Evolutionary conservation across 805 yeast species (phyloP), one percentile per base, ranked within the genome.

Genomic region (Phaffomyces opuntiae): DNA sequence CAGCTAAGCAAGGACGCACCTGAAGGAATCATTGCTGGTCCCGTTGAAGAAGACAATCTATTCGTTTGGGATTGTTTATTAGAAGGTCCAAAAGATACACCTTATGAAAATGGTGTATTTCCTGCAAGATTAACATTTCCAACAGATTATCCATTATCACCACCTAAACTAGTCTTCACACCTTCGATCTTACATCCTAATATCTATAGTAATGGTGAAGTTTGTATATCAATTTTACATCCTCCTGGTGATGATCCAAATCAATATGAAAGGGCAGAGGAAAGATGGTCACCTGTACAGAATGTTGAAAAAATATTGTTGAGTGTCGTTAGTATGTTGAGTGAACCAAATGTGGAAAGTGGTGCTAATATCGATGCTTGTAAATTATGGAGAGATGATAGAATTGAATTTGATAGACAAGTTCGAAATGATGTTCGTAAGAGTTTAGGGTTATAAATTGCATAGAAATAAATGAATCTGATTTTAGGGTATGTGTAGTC

Each of bases 161-260:
- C 96, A 3, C 96, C 96, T 11, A 73, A 74, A 47, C 73, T 87
- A 65, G 77, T 68, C 53, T 86, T 85, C 60, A 81, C 80, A 14
- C 90, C 96, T 25, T 83, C 95, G 6, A 75, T 93, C 43, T 72
- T 87, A 48, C 99, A 93, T 64, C 99, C 99, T 24, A 93, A 93
- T 64, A 81, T 93, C 45, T 93, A 91, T 63, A 80, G 86, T 42
- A 96, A 90, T 60, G 99, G 99, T 3, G 87, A 87, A 24, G 99
- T 93, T 4, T 93, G 99, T 64, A 93, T 93, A 42, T 87, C 96
- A 14, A 93, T 93, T 42, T 71, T 93, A 53, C 99, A 93, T 62
- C 81, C 96, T 1, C 96, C 98, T 1, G 99, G 99, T 11, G 96
- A 90, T 56, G 99, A 93, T 64, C 98, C 99, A 19, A 79, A 89